Evolutionary conservation across 495 filamentous ascomycete species (phyloP), one percentile per base, ranked within the genome.

Genomic region (Neurospora sp.): DNA sequence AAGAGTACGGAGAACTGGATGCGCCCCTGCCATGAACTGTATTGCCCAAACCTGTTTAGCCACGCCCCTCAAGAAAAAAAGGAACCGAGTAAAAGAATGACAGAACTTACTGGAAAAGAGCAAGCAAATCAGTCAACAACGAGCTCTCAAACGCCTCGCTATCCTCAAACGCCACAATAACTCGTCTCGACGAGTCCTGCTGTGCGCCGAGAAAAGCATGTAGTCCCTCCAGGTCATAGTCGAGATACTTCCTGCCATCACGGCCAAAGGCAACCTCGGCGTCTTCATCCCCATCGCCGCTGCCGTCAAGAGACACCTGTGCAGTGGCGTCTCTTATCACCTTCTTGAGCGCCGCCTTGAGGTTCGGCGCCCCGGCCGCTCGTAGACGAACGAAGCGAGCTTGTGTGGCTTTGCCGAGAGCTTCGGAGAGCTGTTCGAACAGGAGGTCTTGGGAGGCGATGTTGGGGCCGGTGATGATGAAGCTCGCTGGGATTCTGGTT

Each of bases 151-250:
- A 98, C 6, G 92, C 94, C 81, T 99, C 96, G 73, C 92, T 96
- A 79, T 98, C 96, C 77, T 93, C 90, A 70, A 99, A 90, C 16
- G 91, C 90, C 27, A 99, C 80, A 9, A 95, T 85, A 39, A 97
- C 85, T 72, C 90, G 89, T 41, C 87, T 83, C 37, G 87, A 86
- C 10, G 82, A 79, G 54, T 88, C 85, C 70, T 82, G 80, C 59
- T 88, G 85, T 69, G 82, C 82, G 59, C 85, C 84, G 16, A 93
- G 85, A 79, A 84, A 85, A 39, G 90, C 88, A 72, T 90, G 82
- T 9, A 99, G 85, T n/a, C 92, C 87, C 76, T 95, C 91, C 14
- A 98, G 85, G 78, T 98, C 96, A 78, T 98, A 98, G 75, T 92
- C 92, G n/a, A 98, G 86, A 69, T 93, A 88, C 82, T 90, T 91